These are phyloP conservation scores for Amaranthus cruentus DNA, from an alignment of 148 eudicot genomes.

Conservation along the genomic window DNA sequence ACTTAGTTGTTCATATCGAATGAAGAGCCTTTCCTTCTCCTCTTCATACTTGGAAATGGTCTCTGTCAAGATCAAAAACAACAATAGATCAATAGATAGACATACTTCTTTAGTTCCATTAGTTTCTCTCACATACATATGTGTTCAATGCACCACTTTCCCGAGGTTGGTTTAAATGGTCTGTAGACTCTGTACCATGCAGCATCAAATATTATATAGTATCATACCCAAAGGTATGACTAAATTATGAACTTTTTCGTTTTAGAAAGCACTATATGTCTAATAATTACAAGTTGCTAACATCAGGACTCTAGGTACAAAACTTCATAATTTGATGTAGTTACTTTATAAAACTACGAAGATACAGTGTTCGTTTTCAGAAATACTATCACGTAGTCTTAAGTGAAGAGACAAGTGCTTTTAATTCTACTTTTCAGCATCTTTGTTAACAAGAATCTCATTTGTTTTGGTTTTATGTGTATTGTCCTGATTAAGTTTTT, in stretches of 20 bases:
- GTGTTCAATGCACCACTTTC: too few species aligned
- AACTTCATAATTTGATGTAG: neutral
- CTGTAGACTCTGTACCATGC: neutral
- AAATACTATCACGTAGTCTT: neutral
- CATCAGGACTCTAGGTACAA: neutral
- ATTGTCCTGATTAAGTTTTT: too few species aligned
- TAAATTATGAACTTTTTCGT: neutral
- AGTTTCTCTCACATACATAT: neutral
- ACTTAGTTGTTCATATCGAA: conserved; percentile 80
- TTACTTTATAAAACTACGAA: neutral
- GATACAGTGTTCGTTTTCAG: neutral
- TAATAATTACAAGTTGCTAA: neutral
- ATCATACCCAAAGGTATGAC: neutral
- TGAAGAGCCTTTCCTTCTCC: conserved; percentile 71
- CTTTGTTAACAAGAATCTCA: neutral
- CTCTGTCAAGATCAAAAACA: conserved; percentile 33
- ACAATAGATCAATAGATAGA: neutral
- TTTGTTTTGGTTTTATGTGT: too few species aligned
- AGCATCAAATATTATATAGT: neutral
- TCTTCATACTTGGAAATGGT: conserved; percentile 73
- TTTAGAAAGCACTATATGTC: neutral
- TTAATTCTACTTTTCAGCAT: neutral
- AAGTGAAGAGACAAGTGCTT: neutral
- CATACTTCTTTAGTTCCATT: neutral
- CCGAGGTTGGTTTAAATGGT: too few species aligned